These are phyloP conservation scores for Chlamydomonas sphaeroides DNA, from an alignment of 139 green algal species.

Conservation along the genomic window DNA sequence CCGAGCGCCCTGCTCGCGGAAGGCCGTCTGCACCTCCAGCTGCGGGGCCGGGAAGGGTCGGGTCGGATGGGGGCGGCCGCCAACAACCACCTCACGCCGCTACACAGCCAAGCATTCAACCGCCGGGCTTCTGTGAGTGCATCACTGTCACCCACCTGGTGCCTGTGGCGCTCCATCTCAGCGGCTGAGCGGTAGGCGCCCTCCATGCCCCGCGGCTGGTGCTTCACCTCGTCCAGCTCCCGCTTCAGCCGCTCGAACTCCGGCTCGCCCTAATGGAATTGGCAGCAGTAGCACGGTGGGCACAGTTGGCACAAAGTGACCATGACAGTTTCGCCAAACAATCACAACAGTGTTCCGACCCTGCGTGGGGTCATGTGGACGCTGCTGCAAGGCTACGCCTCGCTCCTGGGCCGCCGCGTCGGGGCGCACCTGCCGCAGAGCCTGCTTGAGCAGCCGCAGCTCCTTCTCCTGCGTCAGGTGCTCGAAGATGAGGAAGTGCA, in stretches of 20 bases:
- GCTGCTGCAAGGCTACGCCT: too few relatives aligned
- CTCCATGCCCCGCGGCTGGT: constrained; percentile 70
- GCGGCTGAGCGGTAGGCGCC: constrained; percentile 76
- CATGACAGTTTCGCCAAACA: too few relatives aligned
- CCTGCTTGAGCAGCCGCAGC: constrained; percentile 62
- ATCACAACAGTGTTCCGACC: too few relatives aligned
- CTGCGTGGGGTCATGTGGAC: too few relatives aligned
- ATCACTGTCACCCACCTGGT: constrained; percentile 72
- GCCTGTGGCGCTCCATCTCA: constrained; percentile 86
- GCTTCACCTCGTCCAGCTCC: constrained; percentile 87
- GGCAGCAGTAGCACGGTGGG: not conserved
- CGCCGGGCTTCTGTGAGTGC: too few relatives aligned
- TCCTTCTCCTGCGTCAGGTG: constrained; percentile 63
- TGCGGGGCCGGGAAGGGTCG: too few relatives aligned
- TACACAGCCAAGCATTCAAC: not conserved
- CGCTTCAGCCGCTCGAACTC: constrained; percentile 87
- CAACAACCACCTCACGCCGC: constrained; percentile 67
- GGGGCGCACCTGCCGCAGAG: constrained; percentile 69
- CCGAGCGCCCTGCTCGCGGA: constrained; percentile 78
- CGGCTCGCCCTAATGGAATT: constrained; percentile 71
- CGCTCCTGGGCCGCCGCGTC: too few relatives aligned
- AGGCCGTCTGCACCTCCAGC: constrained; percentile 89
- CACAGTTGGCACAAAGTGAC: not conserved
- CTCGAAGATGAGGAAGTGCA: constrained; percentile 78
- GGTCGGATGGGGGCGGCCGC: too few relatives aligned